phyloP scores from a whole-genome alignment of 306 rosid species.

The Quercus berberidifolia region DNA sequence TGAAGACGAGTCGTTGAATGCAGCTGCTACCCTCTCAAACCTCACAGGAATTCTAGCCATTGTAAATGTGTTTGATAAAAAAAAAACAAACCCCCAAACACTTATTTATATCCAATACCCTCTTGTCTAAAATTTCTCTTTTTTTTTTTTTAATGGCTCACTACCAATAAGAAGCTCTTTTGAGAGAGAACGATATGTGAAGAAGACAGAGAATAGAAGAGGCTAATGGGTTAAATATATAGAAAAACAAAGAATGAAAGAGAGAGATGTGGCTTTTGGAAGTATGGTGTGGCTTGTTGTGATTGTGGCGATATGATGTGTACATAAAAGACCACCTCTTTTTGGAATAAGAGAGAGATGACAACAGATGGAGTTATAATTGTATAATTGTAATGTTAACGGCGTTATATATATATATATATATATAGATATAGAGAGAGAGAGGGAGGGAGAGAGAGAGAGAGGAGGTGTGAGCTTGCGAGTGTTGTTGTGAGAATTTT shows the following conservation, averaged over 20 bases:
- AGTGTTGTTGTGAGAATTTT: neutral
- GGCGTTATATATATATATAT: constrained; percentile 34
- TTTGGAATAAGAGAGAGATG: neutral
- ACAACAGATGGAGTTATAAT: constrained; percentile 13
- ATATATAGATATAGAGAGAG: no score
- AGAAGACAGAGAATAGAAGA: neutral
- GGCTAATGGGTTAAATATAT: neutral
- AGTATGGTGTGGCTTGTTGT: constrained; percentile 15
- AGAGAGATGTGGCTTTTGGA: neutral
- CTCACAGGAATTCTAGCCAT: constrained; percentile 40
- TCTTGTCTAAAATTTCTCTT: neutral
- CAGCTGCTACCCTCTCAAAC: constrained; percentile 64
- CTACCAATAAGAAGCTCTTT: neutral
- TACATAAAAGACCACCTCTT: neutral
- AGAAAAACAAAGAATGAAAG: neutral
- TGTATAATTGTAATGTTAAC: neutral
- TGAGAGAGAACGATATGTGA: neutral
- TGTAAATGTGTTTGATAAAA: neutral
- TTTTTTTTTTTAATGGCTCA: neutral
- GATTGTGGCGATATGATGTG: constrained; percentile 43
- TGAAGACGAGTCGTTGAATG: constrained; percentile 49
- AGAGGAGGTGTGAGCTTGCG: no score
- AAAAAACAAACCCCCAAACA: neutral
- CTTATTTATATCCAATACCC: neutral
- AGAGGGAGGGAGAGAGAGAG: neutral